Percentiles rank a stretch among this genome's conserved stretches.
phyloP scores from a whole-genome alignment of 257 asterid species.

The Leonotis leonurus region DNA sequence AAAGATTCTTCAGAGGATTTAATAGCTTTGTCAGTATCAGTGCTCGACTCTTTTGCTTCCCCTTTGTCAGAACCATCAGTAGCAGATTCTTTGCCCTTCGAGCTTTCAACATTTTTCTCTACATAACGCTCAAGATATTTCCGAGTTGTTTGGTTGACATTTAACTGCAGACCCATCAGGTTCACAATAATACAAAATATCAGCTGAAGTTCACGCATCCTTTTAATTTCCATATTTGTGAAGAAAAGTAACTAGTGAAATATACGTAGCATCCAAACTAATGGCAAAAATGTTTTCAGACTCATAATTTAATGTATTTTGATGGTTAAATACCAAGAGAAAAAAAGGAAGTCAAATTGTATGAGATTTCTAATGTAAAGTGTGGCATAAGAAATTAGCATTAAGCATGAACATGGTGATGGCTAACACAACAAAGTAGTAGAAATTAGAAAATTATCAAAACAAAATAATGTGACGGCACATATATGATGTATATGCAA shows the following conservation, averaged over 20 bases:
- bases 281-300: too few relatives aligned
- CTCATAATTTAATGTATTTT: neutral
- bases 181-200: conserved; percentile 25
- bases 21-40: conserved; percentile 36
- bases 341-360: too few relatives aligned
- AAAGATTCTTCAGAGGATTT: conserved; percentile 35
- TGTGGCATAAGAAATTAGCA: neutral
- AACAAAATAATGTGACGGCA: too few relatives aligned
- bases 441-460: neutral
- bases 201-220: conserved; percentile 5
- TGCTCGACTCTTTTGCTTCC: conserved; percentile 41
- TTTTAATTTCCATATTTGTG: neutral
- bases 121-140: conserved; percentile 69
- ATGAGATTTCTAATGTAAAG: too few relatives aligned
- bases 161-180: conserved; percentile 51
- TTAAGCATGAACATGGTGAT: neutral
- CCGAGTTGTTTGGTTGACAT: conserved; percentile 69
- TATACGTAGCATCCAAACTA: too few relatives aligned
- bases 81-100: conserved; percentile 43
- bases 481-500: conserved; percentile 1
- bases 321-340: neutral
- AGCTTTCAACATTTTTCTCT: conserved; percentile 54
- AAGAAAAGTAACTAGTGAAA: neutral
- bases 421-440: neutral
- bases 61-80: conserved; percentile 40